phyloP scores from a whole-genome alignment of 179 eudicot species.

The Actinidia arguta region DNA sequence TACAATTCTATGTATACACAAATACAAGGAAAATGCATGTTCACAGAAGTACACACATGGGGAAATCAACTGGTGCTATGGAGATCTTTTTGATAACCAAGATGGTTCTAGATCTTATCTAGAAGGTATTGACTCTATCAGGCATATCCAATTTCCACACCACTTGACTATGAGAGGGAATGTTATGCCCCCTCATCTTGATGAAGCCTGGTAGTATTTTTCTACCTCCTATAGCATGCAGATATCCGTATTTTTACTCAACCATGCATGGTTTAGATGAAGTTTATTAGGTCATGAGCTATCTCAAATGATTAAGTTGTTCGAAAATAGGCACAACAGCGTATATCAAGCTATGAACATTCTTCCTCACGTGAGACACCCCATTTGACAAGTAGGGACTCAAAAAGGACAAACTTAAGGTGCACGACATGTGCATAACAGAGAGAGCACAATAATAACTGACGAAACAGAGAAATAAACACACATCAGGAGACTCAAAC shows the following conservation, averaged over 20 bases:
- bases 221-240: conserved; percentile 13
- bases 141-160: not conserved
- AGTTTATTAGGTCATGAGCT: not conserved
- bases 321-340: not conserved
- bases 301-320: not conserved
- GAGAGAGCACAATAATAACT: not conserved
- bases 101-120: conserved; percentile 95
- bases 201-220: conserved; percentile 91
- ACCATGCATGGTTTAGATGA: not conserved
- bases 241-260: not conserved
- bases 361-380: not conserved
- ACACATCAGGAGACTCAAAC: not conserved
- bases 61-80: conserved; percentile 97
- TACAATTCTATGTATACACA: not conserved
- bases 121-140: conserved; percentile 61
- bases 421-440: not conserved
- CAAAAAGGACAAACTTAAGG: not conserved
- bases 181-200: conserved; percentile 95
- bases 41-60: conserved; percentile 94
- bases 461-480: not conserved
- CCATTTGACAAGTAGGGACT: not conserved
- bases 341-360: not conserved
- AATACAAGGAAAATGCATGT: conserved; percentile 16
- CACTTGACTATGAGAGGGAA: not conserved
- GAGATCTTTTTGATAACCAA: conserved; percentile 97